Percentiles rank a stretch among this genome's conserved stretches.
These are phyloP conservation scores for Arthrobotrys sphaeroides DNA, from an alignment of 2,329 filamentous ascomycete genomes.

Conservation along the genomic window DNA sequence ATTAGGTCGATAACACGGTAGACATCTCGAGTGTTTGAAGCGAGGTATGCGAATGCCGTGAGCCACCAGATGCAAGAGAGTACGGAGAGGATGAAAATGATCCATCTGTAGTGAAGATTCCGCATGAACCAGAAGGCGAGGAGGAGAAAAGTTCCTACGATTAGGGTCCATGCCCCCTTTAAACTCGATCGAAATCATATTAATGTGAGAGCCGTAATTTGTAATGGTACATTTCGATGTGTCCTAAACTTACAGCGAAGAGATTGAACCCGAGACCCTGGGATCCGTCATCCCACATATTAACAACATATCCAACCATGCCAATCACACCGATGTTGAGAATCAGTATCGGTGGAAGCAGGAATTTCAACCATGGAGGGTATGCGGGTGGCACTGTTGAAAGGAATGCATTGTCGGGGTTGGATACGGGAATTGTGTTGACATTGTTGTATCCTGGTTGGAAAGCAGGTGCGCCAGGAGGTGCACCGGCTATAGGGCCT, in stretches of 20 bases:
- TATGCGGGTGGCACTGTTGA: conserved; percentile 7
- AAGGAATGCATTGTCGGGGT: conserved; percentile 8
- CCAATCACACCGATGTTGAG: conserved; percentile 32
- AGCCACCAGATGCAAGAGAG: conserved; percentile 47
- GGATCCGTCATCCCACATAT: background rate
- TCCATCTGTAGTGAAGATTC: conserved; percentile 35
- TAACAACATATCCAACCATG: conserved; percentile 32
- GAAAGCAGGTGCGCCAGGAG: background rate
- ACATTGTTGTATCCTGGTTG: conserved; percentile 6
- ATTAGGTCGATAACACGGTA: conserved; percentile 27
- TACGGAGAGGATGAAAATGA: conserved; percentile 37
- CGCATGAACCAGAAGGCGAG: conserved; percentile 31
- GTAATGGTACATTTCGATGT: too few relatives aligned
- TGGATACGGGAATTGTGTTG: background rate
- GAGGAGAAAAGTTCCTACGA: conserved; percentile 25
- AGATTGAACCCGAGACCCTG: conserved; percentile 36
- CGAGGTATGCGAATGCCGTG: conserved; percentile 45
- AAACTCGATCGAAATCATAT: background rate
- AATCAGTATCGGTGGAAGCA: conserved; percentile 20
- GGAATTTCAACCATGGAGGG: conserved; percentile 27
- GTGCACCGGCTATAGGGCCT: conserved; percentile 38
- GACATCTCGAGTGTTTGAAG: conserved; percentile 26
- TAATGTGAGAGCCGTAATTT: background rate
- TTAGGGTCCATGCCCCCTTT: conserved; percentile 31
- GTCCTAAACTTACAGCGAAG: conserved; percentile 45